A percentile compares a stretch with the other conserved stretches of the same genome.
Conservation (phyloP, 208 protist species). For the Acanthamoeba royreba region DNA sequence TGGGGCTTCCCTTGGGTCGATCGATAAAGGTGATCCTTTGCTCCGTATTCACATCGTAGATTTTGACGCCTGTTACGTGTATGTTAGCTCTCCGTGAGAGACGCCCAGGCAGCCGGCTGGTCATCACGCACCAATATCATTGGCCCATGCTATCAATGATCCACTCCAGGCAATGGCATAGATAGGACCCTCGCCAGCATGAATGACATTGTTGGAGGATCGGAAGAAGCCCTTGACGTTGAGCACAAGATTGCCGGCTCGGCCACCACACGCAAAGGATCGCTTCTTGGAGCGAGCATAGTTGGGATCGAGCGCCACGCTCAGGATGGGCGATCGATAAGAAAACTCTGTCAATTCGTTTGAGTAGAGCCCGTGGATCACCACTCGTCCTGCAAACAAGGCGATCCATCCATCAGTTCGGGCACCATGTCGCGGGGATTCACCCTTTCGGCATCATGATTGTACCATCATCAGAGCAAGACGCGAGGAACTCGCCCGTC, state of each 20-base stretch:
- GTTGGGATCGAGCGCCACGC: slow-evolving; percentile 79
- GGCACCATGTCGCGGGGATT: background rate
- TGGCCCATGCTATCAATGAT: slow-evolving; percentile 82
- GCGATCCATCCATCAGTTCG: background rate
- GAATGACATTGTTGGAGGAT: slow-evolving; percentile 74
- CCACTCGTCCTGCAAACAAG: slow-evolving; percentile 62
- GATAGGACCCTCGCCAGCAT: slow-evolving; percentile 80
- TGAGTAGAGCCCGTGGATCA: slow-evolving; percentile 69
- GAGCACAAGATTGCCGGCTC: slow-evolving; percentile 75
- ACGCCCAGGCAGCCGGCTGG: no score
- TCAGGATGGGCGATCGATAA: slow-evolving; percentile 70
- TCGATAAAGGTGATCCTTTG: slow-evolving; percentile 81
- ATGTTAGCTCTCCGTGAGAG: no score
- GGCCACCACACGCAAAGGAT: slow-evolving; percentile 76
- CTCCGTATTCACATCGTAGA: slow-evolving; percentile 77
- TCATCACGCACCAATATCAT: slow-evolving; percentile 73
- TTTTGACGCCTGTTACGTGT: slow-evolving; percentile 75
- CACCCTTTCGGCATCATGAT: background rate
- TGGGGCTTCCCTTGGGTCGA: slow-evolving; percentile 51
- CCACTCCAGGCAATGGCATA: slow-evolving; percentile 75
- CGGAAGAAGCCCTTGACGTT: slow-evolving; percentile 75
- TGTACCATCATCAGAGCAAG: slow-evolving; percentile 81
- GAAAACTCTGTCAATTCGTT: slow-evolving; percentile 49
- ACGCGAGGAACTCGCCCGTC: slow-evolving; percentile 82
- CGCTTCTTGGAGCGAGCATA: slow-evolving; percentile 70